Conservation (phyloP, 495 filamentous ascomycete species). For the Zalerion maritima region DNA sequence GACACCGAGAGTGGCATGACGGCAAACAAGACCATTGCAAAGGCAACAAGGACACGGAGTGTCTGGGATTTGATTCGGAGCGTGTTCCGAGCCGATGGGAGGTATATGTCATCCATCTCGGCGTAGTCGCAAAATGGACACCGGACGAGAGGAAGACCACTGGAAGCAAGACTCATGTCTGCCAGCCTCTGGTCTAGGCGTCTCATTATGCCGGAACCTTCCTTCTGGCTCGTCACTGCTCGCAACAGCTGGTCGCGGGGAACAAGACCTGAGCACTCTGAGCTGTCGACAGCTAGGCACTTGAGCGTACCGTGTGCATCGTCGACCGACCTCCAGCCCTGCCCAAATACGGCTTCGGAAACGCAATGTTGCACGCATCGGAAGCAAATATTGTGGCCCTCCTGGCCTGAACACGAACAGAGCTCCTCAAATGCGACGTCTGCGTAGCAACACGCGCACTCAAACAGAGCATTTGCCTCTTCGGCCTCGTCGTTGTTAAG, state of each 20-base stretch:
- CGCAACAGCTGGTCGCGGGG: conserved; percentile 49
- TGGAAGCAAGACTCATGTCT: conserved; percentile 54
- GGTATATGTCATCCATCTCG: conserved; percentile 67
- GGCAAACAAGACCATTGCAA: too few relatives aligned
- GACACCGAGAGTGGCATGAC: too few relatives aligned
- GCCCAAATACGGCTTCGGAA: conserved; percentile 78
- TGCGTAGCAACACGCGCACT: conserved; percentile 83
- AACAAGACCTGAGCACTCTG: conserved; percentile 62
- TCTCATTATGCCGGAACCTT: conserved; percentile 51
- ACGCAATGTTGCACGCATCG: conserved; percentile 65
- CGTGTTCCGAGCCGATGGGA: conserved; percentile 29
- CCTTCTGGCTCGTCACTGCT: conserved; percentile 51
- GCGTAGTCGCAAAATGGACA: conserved; percentile 90
- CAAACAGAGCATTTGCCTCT: conserved; percentile 52
- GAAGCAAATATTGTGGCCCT: conserved; percentile 75
- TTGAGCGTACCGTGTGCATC: conserved; percentile 52
- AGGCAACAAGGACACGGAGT: conserved; percentile 29
- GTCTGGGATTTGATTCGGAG: conserved; percentile 36
- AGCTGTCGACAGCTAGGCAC: conserved; percentile 58
- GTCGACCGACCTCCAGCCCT: conserved; percentile 80
- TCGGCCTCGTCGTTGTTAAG: conserved; percentile 68
- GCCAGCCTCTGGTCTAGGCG: conserved; percentile 66
- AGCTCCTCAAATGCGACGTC: conserved; percentile 70
- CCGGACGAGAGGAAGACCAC: conserved; percentile 56
- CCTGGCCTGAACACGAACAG: conserved; percentile 49